Evolutionary conservation across 352 stramenopile genomes (phyloP).

Genomic region (Globisporangium paddicum): DNA sequence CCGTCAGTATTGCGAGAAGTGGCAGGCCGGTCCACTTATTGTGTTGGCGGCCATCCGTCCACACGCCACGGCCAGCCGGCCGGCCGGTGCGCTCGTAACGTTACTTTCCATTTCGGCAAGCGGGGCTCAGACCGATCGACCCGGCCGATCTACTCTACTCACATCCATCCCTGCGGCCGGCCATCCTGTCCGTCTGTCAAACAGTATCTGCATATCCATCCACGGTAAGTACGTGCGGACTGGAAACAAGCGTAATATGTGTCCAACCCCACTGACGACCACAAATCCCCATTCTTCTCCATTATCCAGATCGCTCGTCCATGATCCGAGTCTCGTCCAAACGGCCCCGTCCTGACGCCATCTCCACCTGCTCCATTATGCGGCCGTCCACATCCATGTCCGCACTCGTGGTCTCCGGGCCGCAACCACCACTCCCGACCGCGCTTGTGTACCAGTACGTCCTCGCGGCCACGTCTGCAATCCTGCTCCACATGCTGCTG

Average conservation of each 20-base stretch:
- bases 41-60: neutral
- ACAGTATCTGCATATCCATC: slow-evolving; percentile 7
- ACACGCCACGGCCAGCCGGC: neutral
- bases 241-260: too few species aligned
- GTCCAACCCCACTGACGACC: neutral
- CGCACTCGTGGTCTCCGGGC: neutral
- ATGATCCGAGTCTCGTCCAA: slow-evolving; percentile 11
- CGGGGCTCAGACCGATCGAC: slow-evolving; percentile 4
- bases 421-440: neutral
- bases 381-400: neutral
- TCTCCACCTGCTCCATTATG: neutral
- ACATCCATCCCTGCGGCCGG: neutral
- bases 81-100: neutral
- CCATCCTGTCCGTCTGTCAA: neutral
- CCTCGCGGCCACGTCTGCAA: neutral
- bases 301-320: neutral
- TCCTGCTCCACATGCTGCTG: slow-evolving; percentile 7
- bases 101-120: slow-evolving; percentile 21
- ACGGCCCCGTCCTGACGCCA: slow-evolving; percentile 5
- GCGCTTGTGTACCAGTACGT: slow-evolving; percentile 9
- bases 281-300: neutral
- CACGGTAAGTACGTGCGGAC: neutral
- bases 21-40: slow-evolving; percentile 4
- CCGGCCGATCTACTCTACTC: neutral
- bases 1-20: slow-evolving; percentile 5